These are phyloP conservation scores for Mayamaea pseudoterrestris DNA, from an alignment of 108 stramenopile genomes.

Conservation along the genomic window DNA sequence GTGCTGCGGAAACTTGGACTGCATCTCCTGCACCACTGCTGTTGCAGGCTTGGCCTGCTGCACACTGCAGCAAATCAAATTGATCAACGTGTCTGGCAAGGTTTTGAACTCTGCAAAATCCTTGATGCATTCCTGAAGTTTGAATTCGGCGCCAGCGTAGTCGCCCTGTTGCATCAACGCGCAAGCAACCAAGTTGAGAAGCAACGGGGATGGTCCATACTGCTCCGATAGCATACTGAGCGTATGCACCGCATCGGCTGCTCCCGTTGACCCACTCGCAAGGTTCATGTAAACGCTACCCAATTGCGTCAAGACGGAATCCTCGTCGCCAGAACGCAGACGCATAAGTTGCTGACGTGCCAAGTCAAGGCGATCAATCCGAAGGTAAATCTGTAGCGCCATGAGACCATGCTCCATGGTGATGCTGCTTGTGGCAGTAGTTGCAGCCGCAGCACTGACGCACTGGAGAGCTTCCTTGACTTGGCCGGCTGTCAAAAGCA, in stretches of 20 bases:
- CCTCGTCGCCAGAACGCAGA: constrained; percentile 84
- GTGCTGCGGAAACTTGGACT: constrained; percentile 43
- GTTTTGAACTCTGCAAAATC: constrained; percentile 35
- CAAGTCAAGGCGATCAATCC: constrained; percentile 90
- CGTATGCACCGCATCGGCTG: constrained; percentile 82
- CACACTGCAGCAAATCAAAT: constrained; percentile 77
- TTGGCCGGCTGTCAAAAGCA: constrained; percentile 68
- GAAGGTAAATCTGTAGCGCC: constrained; percentile 84
- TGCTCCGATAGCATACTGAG: constrained; percentile 88
- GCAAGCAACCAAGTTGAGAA: constrained; percentile 84
- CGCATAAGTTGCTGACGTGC: constrained; percentile 51
- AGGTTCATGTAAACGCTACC: constrained; percentile 72
- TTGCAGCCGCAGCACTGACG: constrained; percentile 58
- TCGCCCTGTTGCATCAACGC: constrained; percentile 83
- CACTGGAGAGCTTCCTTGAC: constrained; percentile 87
- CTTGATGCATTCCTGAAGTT: constrained; percentile 53
- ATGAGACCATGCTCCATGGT: constrained; percentile 88
- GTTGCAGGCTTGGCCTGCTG: constrained; percentile 56
- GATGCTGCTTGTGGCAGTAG: too few species aligned
- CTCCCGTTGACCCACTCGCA: constrained; percentile 59
- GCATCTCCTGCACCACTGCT: constrained; percentile 28
- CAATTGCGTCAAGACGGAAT: constrained; percentile 89
- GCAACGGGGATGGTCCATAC: constrained; percentile 77
- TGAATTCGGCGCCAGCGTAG: constrained; percentile 72
- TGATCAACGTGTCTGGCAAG: constrained; percentile 76